Base-by-base conservation (phyloP, 768 basidiomycete species). In the Russula compacta region DNA sequence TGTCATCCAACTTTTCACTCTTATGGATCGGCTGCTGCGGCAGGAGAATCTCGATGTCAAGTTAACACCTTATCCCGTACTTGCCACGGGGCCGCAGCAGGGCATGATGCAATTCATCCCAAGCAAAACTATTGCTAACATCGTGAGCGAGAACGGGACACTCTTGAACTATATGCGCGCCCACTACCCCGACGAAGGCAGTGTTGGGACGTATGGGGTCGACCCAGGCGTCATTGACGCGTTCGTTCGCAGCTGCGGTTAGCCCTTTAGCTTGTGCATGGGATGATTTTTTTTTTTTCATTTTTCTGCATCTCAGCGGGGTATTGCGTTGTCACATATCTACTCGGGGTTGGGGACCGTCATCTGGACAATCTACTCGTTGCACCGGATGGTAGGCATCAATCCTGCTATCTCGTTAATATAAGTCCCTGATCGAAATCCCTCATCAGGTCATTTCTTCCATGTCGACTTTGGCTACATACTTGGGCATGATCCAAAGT, bases 401-500 rank as follows among this genome's bases (percentile, higher is more conserved):
- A 19, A 5, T 29, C 36, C 11, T 29, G 42, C 11, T 56, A 11
- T 19, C 21, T 38, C 29, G 12, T 48, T 32, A 1, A 21, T 32
- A 32, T 21, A 43, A 8, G 14, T 59, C 24, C 8, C 19, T 53
- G 10, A 9, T 15, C 43, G 29, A n/a, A 36, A 3, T 12, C 8
- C 15, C 21, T 9, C 43, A 56, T 1, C 64, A 87, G 86, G 89
- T 0, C 94, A 98, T 71, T 98, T 98, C 81, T 98, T 98, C 77
- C 95, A 98, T 71, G 97, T 98, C 64, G 97, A 98, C 71, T 99
- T 98, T 69, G 95, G 97, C 2, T 99, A 98, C 73, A 98, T 98
- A 67, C 81, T 98, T 14, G 97, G 97, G 3, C 86, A 94, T 2
- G 97, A 98, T 70, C 97, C 97, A 0, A 98, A 99, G 69, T 92